phyloP scores from a whole-genome alignment of 2,329 filamentous ascomycete species.

The Pezicula radicicola region DNA sequence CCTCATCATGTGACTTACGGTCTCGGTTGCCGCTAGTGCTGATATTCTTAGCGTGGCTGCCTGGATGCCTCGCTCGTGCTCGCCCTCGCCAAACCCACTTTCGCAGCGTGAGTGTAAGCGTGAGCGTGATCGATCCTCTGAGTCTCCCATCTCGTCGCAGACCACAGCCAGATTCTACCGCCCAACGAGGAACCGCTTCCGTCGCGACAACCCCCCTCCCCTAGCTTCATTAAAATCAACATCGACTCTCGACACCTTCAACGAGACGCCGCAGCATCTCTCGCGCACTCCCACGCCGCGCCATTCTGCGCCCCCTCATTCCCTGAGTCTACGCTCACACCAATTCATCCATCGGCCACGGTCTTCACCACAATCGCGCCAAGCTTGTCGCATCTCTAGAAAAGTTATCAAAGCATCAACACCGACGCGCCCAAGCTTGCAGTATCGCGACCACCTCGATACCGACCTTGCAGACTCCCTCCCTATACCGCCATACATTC shows the following conservation, averaged over 20 bases:
- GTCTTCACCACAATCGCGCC: constrained; percentile 25
- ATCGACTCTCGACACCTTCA: constrained; percentile 16
- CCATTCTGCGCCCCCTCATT: constrained; percentile 2
- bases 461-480: constrained; percentile 3
- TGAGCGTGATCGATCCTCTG: not conserved
- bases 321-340: not conserved
- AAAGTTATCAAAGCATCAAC: constrained; percentile 25
- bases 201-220: constrained; percentile 11
- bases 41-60: too few relatives aligned
- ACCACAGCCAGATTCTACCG: constrained; percentile 8
- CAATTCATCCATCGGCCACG: constrained; percentile 4
- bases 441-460: constrained; percentile 18
- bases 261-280: constrained; percentile 12
- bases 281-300: constrained; percentile 2
- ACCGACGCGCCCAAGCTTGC: constrained; percentile 22
- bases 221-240: constrained; percentile 4
- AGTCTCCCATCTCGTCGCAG: constrained; percentile 1
- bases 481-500: constrained; percentile 7
- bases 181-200: constrained; percentile 15
- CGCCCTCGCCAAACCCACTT: not conserved
- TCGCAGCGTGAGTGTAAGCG: not conserved
- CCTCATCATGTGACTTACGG: too few relatives aligned
- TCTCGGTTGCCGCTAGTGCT: too few relatives aligned
- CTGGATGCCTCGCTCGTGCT: not conserved
- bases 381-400: constrained; percentile 24